Percentiles rank a stretch among this genome's conserved stretches.
Evolutionary conservation across 1,284 basidiomycete species (phyloP).

Genomic region (Pascua sp.): DNA sequence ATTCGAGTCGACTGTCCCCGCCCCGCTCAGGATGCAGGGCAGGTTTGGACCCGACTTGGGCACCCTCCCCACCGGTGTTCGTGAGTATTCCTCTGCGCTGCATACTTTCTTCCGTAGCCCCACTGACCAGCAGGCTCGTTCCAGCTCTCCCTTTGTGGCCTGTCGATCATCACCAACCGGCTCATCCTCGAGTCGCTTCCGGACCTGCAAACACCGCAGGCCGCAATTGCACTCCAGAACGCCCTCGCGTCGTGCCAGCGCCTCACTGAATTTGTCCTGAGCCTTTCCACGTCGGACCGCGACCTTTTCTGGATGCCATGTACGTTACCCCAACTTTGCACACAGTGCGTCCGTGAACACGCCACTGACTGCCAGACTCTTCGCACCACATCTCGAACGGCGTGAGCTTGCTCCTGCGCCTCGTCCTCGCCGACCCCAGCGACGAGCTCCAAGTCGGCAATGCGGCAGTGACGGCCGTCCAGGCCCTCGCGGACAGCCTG

Average conservation of each 20-base stretch:
- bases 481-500: not conserved
- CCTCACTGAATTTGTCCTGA: conserved; percentile 18
- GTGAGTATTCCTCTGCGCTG: conserved; percentile 13
- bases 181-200: conserved; percentile 19
- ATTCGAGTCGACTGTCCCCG: conserved; percentile 19
- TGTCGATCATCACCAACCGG: conserved; percentile 23
- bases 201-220: conserved; percentile 2
- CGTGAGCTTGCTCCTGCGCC: conserved; percentile 25
- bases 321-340: conserved; percentile 4
- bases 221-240: conserved; percentile 6
- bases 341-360: no score
- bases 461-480: not conserved
- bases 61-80: conserved; percentile 20
- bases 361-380: conserved; percentile 19
- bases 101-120: no score
- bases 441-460: not conserved
- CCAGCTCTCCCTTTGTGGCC: conserved; percentile 29
- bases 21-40: not conserved
- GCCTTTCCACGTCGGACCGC: conserved; percentile 15
- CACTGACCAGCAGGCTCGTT: conserved; percentile 22
- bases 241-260: conserved; percentile 14
- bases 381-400: conserved; percentile 34
- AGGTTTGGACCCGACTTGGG: not conserved
- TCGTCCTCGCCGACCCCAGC: conserved; percentile 10
- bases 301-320: conserved; percentile 36